Evolutionary conservation across 2,329 filamentous ascomycete species (phyloP), one percentile per base, ranked within the genome.

Genomic region (Pestalotiopsis sp.): DNA sequence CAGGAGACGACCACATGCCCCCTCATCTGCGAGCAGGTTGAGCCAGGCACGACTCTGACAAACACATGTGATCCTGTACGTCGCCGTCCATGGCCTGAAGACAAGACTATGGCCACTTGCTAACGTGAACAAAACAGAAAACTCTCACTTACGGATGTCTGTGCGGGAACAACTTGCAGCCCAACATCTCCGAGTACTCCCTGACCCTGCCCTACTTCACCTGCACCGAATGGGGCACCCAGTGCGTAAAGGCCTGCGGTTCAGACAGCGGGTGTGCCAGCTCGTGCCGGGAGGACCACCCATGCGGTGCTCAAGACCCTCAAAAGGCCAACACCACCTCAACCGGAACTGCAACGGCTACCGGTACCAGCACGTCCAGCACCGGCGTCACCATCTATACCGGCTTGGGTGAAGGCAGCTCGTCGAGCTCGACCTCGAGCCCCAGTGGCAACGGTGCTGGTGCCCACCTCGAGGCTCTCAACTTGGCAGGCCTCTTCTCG

Each of bases 161-260:
- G 73, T 96, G 93, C 83, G 85, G 86, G 71, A 85, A 92, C 77
- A 87, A 88, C 77, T 78, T 86, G 70, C 81, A 86, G 66, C 93
- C 93, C 73, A 94, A 95, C 81, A 81, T 93, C 63, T 89, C 91
- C 75, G 87, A 95, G 80, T 96, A 92, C 86, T 91, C 90, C 23
- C 86, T 93, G 74, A 95, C 93, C 1, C 84, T 96, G 31, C 93
- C 93, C 41, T 95, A 89, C 86, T 93, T 90, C 82, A 86, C 90
- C 74, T 96, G 93, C 86, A 86, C 85, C 61, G 86, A 92, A 80
- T 93, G 87, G 86, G 91, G 89, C 74, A 89, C 83, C 78, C 88
- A 93, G 80, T 94, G 92, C 78, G 89, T 92, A 13, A 76, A 72
- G 2, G 80, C 70, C 68, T 94, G 92, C 80, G 82, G 80, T 41